Evolutionary conservation across 2,329 filamentous ascomycete genomes (phyloP).

Genomic region (Aspergillus hiratsukae): DNA sequence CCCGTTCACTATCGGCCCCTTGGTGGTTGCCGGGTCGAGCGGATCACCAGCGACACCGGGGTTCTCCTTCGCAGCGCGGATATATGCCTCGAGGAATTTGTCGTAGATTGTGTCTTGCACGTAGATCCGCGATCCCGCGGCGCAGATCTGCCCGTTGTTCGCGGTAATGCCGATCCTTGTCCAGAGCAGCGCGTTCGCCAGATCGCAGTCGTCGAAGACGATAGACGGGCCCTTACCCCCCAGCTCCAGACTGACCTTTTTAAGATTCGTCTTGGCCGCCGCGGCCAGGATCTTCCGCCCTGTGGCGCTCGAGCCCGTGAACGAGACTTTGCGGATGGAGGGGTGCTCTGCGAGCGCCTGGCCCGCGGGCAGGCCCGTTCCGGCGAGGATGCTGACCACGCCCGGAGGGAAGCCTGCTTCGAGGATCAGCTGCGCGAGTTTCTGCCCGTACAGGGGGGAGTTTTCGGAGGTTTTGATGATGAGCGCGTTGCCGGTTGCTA

Average conservation of each 20-base stretch:
- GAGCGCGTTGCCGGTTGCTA: slow-evolving; percentile 66
- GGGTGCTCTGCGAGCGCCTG: slow-evolving; percentile 26
- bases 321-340: slow-evolving; percentile 29
- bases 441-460: slow-evolving; percentile 48
- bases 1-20: slow-evolving; percentile 20
- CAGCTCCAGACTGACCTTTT: slow-evolving; percentile 32
- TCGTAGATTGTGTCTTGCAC: slow-evolving; percentile 31
- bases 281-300: slow-evolving; percentile 28
- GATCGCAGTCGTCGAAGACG: slow-evolving; percentile 32
- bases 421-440: slow-evolving; percentile 45
- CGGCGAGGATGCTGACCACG: slow-evolving; percentile 37
- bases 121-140: slow-evolving; percentile 29
- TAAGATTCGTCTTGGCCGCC: slow-evolving; percentile 28
- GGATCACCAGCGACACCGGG: slow-evolving; percentile 18
- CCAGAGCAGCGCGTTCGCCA: slow-evolving; percentile 30
- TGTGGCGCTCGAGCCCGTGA: slow-evolving; percentile 29
- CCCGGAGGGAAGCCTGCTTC: slow-evolving; percentile 51
- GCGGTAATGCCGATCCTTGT: slow-evolving; percentile 24
- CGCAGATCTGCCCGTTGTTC: slow-evolving; percentile 32
- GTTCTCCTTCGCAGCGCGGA: slow-evolving; percentile 53
- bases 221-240: slow-evolving; percentile 33
- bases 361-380: slow-evolving; percentile 50
- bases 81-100: slow-evolving; percentile 27
- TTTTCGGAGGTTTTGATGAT: slow-evolving; percentile 64
- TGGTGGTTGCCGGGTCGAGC: slow-evolving; percentile 16